Conservation (phyloP, 2,329 filamentous ascomycete species). For the Xylariales sp. region DNA sequence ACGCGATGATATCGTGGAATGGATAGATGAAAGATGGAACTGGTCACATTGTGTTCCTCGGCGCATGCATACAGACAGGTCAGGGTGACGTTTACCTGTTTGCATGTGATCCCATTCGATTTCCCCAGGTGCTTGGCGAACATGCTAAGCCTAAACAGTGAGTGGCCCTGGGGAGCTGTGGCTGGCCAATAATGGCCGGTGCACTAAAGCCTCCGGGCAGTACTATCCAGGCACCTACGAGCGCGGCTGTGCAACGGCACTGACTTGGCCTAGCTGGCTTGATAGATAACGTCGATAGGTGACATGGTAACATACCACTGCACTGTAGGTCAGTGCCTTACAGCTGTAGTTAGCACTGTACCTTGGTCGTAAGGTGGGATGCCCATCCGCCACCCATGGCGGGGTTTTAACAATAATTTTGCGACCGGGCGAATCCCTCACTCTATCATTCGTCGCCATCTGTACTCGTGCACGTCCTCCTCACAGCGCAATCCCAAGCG, state of each 20-base stretch:
- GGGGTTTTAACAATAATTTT: conserved; percentile 35
- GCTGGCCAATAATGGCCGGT: too few species aligned
- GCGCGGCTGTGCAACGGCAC: too few species aligned
- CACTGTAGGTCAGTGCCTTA: too few species aligned
- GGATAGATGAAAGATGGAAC: conserved; percentile 2
- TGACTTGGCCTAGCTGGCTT: too few species aligned
- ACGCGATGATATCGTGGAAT: background rate
- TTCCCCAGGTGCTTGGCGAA: conserved; percentile 28
- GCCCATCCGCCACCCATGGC: conserved; percentile 20
- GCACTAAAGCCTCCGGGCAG: too few species aligned
- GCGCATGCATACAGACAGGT: conserved; percentile 37
- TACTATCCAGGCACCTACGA: too few species aligned
- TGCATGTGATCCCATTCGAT: conserved; percentile 44
- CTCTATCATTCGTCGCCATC: background rate
- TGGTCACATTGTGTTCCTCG: conserved; percentile 42
- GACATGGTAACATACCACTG: too few species aligned
- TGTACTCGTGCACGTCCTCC: background rate
- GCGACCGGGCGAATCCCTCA: conserved; percentile 13
- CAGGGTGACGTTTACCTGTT: conserved; percentile 44
- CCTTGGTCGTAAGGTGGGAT: background rate
- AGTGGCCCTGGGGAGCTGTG: too few species aligned
- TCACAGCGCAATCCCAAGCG: background rate
- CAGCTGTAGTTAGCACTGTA: too few species aligned
- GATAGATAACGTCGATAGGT: too few species aligned
- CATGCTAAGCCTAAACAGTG: background rate